A percentile compares a stretch with the other conserved stretches of the same genome.
Conservation (phyloP, 78 protist genomes). For the Polysphondylium violaceum region DNA sequence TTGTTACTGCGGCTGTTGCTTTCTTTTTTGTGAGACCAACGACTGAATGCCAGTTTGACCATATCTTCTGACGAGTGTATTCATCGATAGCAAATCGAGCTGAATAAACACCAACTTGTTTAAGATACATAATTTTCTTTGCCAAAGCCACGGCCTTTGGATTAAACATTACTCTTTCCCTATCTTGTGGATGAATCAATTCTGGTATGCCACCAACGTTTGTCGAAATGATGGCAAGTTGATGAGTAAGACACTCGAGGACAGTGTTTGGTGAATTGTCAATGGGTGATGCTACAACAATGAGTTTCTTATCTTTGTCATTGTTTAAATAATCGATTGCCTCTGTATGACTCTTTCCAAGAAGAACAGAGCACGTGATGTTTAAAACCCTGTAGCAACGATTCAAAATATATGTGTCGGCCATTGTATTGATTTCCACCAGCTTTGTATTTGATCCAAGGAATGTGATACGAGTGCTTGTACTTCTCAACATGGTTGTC, state of each 20-base stretch:
- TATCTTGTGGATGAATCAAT: slow-evolving; percentile 45
- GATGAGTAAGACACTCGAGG: slow-evolving; percentile 60
- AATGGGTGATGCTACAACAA: slow-evolving; percentile 58
- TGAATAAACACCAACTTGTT: slow-evolving; percentile 22
- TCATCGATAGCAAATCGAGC: slow-evolving; percentile 55
- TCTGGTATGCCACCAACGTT: slow-evolving; percentile 74
- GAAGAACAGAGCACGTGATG: slow-evolving; percentile 5
- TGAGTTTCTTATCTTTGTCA: slow-evolving; percentile 7
- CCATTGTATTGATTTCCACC: slow-evolving; percentile 34
- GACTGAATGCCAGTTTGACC: slow-evolving; percentile 73
- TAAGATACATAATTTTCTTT: not conserved
- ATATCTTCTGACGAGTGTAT: slow-evolving; percentile 36
- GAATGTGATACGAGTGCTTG: slow-evolving; percentile 8
- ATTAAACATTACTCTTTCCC: slow-evolving; percentile 5
- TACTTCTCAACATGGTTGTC: not conserved
- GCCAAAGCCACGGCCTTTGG: slow-evolving; percentile 22
- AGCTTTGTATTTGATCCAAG: slow-evolving; percentile 52
- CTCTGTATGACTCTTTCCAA: slow-evolving; percentile 50
- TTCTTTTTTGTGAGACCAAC: too few relatives aligned
- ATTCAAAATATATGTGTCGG: slow-evolving; percentile 7
- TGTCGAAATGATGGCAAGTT: slow-evolving; percentile 29
- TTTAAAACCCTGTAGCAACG: not conserved
- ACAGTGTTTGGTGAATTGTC: slow-evolving; percentile 77
- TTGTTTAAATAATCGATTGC: slow-evolving; percentile 36
- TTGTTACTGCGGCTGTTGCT: too few relatives aligned